Evolutionary conservation across 2,329 filamentous ascomycete genomes (phyloP).

Genomic region (Madurella fahalii): DNA sequence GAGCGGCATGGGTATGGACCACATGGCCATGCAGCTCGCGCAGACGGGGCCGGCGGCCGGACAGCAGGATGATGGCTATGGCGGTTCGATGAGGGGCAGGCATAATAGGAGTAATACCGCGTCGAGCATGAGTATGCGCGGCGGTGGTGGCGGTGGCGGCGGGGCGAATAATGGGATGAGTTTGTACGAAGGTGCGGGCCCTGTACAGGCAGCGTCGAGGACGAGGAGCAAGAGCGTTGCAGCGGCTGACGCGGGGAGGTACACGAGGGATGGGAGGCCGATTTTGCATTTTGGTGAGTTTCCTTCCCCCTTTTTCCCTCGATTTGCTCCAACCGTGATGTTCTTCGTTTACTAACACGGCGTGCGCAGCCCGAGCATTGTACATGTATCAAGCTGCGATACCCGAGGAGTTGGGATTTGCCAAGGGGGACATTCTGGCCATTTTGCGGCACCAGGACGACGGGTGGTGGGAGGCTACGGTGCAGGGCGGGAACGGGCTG

Average conservation of each 20-base stretch:
- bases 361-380: constrained; percentile 71
- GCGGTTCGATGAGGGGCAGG: constrained; percentile 22
- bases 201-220: constrained; percentile 37
- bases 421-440: constrained; percentile 86
- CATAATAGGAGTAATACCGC: constrained; percentile 12
- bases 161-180: constrained; percentile 41
- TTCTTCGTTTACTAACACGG: constrained; percentile 21
- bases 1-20: constrained; percentile 31
- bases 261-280: constrained; percentile 79
- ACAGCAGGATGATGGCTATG: constrained; percentile 14
- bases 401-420: constrained; percentile 87
- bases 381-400: constrained; percentile 95
- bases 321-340: not conserved
- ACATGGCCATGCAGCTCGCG: constrained; percentile 67
- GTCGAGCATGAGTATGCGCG: constrained; percentile 35
- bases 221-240: constrained; percentile 73
- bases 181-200: constrained; percentile 50
- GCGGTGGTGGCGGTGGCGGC: constrained; percentile 20
- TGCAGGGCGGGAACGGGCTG: constrained; percentile 63
- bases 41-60: constrained; percentile 27
- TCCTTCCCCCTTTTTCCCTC: not conserved
- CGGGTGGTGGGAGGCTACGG: constrained; percentile 98
- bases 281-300: constrained; percentile 91
- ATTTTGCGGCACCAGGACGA: constrained; percentile 91
- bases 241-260: constrained; percentile 76